These are phyloP conservation scores for Capsicum pubescens DNA, from an alignment of 257 asterid genomes.

Conservation along the genomic window DNA sequence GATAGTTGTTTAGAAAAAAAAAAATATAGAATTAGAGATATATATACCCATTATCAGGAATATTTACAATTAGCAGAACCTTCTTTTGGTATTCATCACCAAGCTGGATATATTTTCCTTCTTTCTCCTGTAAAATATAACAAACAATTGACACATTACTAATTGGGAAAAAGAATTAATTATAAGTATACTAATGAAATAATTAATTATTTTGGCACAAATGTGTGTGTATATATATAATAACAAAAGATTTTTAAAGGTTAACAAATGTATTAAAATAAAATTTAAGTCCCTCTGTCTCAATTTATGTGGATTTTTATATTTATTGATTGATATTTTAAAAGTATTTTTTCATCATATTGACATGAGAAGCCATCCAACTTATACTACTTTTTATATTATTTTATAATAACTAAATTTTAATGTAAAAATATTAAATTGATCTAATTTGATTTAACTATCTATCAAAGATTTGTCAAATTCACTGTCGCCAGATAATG, in stretches of 20 bases:
- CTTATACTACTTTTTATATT: neutral
- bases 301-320: neutral
- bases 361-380: neutral
- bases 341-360: neutral
- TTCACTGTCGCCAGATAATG: neutral
- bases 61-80: neutral
- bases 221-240: neutral
- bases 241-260: neutral
- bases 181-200: conserved; percentile 6
- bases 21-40: no score
- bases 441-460: neutral
- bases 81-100: neutral
- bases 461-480: neutral
- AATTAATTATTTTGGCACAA: neutral
- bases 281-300: neutral
- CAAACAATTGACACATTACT: neutral
- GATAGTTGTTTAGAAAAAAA: no score
- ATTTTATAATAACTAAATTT: neutral
- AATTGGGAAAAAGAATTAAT: neutral
- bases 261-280: neutral
- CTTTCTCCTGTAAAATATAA: neutral
- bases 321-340: neutral
- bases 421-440: neutral
- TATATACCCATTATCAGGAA: neutral
- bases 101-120: neutral